Evolutionary conservation across 2,329 filamentous ascomycete genomes (phyloP).

Genomic region (Beauveria varroae): DNA sequence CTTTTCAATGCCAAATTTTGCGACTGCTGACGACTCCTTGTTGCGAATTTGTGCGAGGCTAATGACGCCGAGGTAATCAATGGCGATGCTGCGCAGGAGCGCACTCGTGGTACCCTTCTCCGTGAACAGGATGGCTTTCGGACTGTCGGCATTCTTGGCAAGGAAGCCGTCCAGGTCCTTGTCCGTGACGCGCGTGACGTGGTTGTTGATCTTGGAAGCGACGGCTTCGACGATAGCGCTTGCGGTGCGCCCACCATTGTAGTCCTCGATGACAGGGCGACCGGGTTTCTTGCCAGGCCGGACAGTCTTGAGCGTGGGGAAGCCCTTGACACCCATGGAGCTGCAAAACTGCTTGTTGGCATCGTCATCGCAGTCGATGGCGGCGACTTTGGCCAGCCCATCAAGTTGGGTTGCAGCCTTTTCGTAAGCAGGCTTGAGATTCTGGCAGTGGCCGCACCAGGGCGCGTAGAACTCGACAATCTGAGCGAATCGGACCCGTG

Average conservation of each 20-base stretch:
- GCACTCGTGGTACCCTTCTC: slow-evolving; percentile 86
- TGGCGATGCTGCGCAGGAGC: slow-evolving; percentile 73
- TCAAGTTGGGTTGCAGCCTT: slow-evolving; percentile 83
- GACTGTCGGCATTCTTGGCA: slow-evolving; percentile 53
- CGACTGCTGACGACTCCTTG: slow-evolving; percentile 66
- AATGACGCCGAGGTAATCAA: slow-evolving; percentile 80
- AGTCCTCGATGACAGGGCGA: slow-evolving; percentile 81
- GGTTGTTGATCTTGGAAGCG: slow-evolving; percentile 81
- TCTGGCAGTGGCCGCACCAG: slow-evolving; percentile 97
- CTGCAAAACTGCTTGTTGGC: slow-evolving; percentile 83
- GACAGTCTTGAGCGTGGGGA: slow-evolving; percentile 92
- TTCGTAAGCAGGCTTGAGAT: slow-evolving; percentile 90
- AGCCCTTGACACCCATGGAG: slow-evolving; percentile 81
- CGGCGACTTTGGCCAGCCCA: slow-evolving; percentile 91
- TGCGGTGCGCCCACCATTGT: slow-evolving; percentile 75
- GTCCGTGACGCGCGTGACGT: slow-evolving; percentile 75
- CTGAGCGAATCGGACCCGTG: slow-evolving; percentile 23
- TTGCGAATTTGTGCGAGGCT: slow-evolving; percentile 74
- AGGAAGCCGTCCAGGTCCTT: slow-evolving; percentile 73
- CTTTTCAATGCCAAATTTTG: slow-evolving; percentile 66
- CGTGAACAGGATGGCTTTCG: slow-evolving; percentile 87
- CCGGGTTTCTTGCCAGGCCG: slow-evolving; percentile 70
- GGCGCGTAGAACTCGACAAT: slow-evolving; percentile 87
- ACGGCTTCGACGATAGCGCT: slow-evolving; percentile 83
- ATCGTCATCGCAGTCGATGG: slow-evolving; percentile 92